A percentile compares a stretch with the other conserved stretches of the same genome.
phyloP scores from a whole-genome alignment of 176 grass and related monocot species.

The Cenchrus americanus region DNA sequence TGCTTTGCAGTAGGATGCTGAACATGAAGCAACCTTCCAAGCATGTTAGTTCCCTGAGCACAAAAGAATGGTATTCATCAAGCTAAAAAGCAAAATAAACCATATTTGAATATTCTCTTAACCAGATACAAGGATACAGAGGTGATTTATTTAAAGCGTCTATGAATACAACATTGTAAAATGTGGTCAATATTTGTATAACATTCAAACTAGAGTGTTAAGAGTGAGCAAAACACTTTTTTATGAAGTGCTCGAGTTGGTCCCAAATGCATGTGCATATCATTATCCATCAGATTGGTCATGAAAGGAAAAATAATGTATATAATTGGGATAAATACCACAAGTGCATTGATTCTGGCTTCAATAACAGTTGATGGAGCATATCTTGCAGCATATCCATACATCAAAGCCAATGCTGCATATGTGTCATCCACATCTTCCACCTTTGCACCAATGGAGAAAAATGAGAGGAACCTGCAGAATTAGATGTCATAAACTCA shows the following conservation, averaged over 20 bases:
- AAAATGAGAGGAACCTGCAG: conserved; percentile 84
- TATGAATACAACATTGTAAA: conserved; percentile 10
- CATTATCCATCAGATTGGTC: conserved; percentile 10
- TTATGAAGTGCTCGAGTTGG: neutral
- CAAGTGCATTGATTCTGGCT: conserved; percentile 96
- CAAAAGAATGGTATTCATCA: conserved; percentile 36
- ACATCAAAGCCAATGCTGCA: conserved; percentile 95
- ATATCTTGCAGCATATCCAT: conserved; percentile 99
- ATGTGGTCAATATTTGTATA: neutral
- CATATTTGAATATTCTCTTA: neutral
- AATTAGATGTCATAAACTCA: conserved; percentile 32
- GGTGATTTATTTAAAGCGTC: conserved; percentile 2
- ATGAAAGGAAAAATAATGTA: conserved; percentile 22
- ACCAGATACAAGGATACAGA: conserved; percentile 3
- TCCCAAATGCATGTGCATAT: conserved; percentile 6
- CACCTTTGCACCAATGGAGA: conserved; percentile 70
- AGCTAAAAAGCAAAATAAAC: conserved; percentile 27
- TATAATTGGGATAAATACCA: conserved; percentile 61
- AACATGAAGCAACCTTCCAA: conserved; percentile 92
- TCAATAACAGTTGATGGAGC: conserved; percentile 98
- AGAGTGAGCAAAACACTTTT: neutral
- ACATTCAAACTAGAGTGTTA: neutral
- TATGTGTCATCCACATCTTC: conserved; percentile 97
- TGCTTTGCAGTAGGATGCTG: conserved; percentile 98
- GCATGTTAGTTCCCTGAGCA: conserved; percentile 93